phyloP scores from a whole-genome alignment of 1,139 yeast genomes.

The Candida frijolesensis region DNA sequence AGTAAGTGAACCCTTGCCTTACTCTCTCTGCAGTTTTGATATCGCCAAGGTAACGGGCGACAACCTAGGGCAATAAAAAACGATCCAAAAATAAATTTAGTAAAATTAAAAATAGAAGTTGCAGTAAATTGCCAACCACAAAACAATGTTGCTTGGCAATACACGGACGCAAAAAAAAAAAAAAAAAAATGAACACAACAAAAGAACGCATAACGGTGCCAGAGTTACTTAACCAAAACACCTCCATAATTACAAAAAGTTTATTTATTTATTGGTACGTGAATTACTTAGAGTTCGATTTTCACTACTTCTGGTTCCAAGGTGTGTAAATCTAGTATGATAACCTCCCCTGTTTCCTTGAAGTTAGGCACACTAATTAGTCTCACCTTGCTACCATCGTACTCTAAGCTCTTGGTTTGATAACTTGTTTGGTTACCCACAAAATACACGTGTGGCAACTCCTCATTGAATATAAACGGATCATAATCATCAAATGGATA shows the following conservation, averaged over 20 bases:
- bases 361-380: conserved; percentile 76
- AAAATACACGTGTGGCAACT: conserved; percentile 83
- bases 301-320: conserved; percentile 52
- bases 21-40: no score
- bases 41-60: no score
- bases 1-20: no score
- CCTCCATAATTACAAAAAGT: background rate
- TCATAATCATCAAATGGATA: conserved; percentile 82
- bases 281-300: conserved; percentile 12
- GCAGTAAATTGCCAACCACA: no score
- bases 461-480: conserved; percentile 70
- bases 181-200: no score
- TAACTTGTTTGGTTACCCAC: conserved; percentile 80
- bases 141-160: no score
- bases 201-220: no score
- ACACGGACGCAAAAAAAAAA: background rate
- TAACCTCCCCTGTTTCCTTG: conserved; percentile 64
- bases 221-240: no score
- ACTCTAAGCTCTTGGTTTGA: conserved; percentile 35
- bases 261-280: background rate
- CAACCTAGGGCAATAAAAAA: no score
- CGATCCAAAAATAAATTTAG: no score
- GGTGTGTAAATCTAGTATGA: conserved; percentile 62
- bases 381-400: conserved; percentile 39
- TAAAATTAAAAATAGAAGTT: no score